These are phyloP conservation scores for Solanum acaule DNA, from an alignment of 257 asterid genomes.

Conservation along the genomic window DNA sequence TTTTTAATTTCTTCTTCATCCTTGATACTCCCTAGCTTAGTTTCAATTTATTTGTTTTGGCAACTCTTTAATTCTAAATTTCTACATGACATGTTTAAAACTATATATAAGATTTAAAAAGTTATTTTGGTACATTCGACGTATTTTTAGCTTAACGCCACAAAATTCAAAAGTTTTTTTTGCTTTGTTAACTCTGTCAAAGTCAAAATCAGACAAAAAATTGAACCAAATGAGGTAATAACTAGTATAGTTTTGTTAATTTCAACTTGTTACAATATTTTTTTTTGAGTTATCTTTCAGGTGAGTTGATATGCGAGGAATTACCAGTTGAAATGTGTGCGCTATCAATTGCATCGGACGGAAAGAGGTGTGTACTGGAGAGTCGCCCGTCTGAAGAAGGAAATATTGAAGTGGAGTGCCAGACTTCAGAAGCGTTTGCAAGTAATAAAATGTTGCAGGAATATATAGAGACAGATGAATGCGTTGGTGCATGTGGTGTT, in stretches of 20 bases:
- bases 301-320: slow-evolving; percentile 54
- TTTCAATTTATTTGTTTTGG: background rate
- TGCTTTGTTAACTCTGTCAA: too few species aligned
- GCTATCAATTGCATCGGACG: slow-evolving; percentile 48
- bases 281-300: slow-evolving; percentile 5
- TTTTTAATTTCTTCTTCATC: background rate
- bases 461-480: slow-evolving; percentile 50
- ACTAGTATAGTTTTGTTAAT: background rate
- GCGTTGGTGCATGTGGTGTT: slow-evolving; percentile 56
- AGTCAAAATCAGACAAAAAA: too few species aligned
- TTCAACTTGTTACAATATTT: background rate
- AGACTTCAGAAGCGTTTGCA: slow-evolving; percentile 53
- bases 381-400: slow-evolving; percentile 19
- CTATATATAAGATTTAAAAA: too few species aligned
- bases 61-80: background rate
- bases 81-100: background rate
- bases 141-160: background rate
- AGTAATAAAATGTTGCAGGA: slow-evolving; percentile 28
- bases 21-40: background rate
- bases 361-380: slow-evolving; percentile 67
- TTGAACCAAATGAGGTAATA: background rate
- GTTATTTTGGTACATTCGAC: too few species aligned
- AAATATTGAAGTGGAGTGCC: slow-evolving; percentile 30
- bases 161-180: too few species aligned
- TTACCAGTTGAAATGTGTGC: slow-evolving; percentile 42